phyloP scores from a whole-genome alignment of 2,329 filamentous ascomycete genomes.

The Aspergillus novoparasiticus region DNA sequence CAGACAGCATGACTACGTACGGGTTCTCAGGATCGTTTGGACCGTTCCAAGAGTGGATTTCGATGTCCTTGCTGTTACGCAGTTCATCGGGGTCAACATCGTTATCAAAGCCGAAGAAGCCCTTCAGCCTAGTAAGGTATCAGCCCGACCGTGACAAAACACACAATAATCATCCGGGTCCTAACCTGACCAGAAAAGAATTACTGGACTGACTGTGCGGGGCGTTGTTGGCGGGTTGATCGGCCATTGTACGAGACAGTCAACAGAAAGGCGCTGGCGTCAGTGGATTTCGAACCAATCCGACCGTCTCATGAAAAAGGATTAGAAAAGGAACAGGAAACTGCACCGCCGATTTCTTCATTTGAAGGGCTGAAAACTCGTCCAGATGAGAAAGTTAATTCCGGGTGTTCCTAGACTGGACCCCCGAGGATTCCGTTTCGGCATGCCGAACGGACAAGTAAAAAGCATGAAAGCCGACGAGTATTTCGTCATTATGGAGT shows the following conservation, averaged over 20 bases:
- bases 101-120: neutral
- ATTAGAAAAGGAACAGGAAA: slow-evolving; percentile 4
- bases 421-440: neutral
- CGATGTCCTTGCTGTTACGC: slow-evolving; percentile 24
- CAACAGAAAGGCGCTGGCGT: neutral
- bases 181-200: slow-evolving; percentile 1
- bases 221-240: neutral
- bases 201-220: neutral
- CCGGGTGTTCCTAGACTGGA: neutral
- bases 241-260: neutral
- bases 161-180: neutral
- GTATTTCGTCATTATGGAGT: slow-evolving; percentile 1
- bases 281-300: neutral
- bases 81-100: slow-evolving; percentile 19
- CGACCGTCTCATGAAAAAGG: neutral
- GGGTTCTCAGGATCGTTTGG: slow-evolving; percentile 35
- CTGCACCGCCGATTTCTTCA: neutral
- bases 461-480: neutral
- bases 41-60: slow-evolving; percentile 34
- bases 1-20: slow-evolving; percentile 12
- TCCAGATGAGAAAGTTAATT: neutral
- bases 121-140: neutral
- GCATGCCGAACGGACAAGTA: slow-evolving; percentile 2
- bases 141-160: neutral
- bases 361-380: neutral